A percentile compares a stretch with the other conserved stretches of the same genome.
Evolutionary conservation across 495 filamentous ascomycete genomes (phyloP).

Genomic region (Neurospora sp.): DNA sequence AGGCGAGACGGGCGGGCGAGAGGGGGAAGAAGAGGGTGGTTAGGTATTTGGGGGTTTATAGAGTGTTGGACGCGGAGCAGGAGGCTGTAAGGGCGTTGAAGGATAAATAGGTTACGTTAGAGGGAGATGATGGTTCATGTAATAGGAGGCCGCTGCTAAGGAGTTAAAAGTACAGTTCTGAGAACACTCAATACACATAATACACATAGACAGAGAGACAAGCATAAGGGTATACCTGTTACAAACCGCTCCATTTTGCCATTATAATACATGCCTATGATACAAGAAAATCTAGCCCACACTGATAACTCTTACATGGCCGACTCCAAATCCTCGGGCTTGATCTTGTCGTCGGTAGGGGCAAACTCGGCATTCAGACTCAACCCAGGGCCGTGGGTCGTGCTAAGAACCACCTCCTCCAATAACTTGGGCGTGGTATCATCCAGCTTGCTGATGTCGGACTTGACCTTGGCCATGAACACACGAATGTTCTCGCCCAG

Average conservation of each 20-base stretch:
- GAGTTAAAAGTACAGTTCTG: neutral
- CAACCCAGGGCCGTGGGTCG: constrained; percentile 78
- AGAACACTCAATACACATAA: neutral
- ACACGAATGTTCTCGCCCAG: constrained; percentile 74
- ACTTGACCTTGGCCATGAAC: constrained; percentile 67
- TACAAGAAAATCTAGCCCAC: constrained; percentile 20
- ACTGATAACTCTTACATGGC: constrained; percentile 37
- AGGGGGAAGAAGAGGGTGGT: constrained; percentile 49
- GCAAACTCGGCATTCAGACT: constrained; percentile 70
- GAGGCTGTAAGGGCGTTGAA: constrained; percentile 69
- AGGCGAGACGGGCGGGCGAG: constrained; percentile 46
- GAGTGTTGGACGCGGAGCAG: constrained; percentile 60
- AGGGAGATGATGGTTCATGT: neutral
- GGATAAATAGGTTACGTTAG: constrained; percentile 17
- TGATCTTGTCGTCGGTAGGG: constrained; percentile 43
- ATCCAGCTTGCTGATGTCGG: constrained; percentile 57
- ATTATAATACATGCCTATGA: constrained; percentile 39
- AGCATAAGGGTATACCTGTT: neutral
- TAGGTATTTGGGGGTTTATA: constrained; percentile 66
- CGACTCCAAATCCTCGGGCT: constrained; percentile 42
- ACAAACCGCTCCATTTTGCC: constrained; percentile 7
- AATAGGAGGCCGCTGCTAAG: neutral
- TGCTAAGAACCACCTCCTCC: constrained; percentile 89
- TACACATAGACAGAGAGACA: neutral
- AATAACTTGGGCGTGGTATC: constrained; percentile 71